phyloP scores from a whole-genome alignment of 2,329 filamentous ascomycete genomes.

The Rhinocladiella mackenziei region DNA sequence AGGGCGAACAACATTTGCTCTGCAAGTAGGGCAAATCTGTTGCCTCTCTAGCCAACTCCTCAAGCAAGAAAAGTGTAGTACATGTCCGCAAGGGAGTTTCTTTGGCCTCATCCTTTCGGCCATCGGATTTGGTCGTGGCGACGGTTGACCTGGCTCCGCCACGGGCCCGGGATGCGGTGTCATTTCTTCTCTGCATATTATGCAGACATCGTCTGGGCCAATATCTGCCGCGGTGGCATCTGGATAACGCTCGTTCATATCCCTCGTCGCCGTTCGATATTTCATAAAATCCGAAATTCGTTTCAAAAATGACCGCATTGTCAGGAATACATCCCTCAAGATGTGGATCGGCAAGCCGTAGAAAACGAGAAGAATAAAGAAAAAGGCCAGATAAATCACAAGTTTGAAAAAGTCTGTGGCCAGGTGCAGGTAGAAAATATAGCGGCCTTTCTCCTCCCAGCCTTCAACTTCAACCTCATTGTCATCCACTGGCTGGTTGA shows the following conservation, averaged over 20 bases:
- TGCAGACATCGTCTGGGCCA: constrained; percentile 83
- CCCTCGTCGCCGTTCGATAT: constrained; percentile 84
- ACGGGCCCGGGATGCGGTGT: constrained; percentile 63
- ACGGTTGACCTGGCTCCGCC: constrained; percentile 36
- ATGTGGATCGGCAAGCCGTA: constrained; percentile 97
- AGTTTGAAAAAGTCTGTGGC: constrained; percentile 87
- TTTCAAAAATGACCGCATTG: constrained; percentile 84
- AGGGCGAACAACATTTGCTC: constrained; percentile 71
- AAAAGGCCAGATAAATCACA: constrained; percentile 83
- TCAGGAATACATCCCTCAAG: constrained; percentile 91
- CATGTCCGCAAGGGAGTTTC: constrained; percentile 93
- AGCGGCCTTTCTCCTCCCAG: constrained; percentile 94
- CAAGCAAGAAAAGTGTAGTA: constrained; percentile 88
- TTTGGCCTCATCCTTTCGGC: constrained; percentile 85
- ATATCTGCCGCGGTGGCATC: constrained; percentile 88
- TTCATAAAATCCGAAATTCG: constrained; percentile 81
- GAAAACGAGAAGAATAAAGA: constrained; percentile 86
- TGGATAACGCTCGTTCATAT: constrained; percentile 87
- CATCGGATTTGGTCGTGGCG: constrained; percentile 40
- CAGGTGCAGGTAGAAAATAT: constrained; percentile 83
- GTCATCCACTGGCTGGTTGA: constrained; percentile 66
- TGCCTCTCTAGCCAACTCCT: constrained; percentile 97
- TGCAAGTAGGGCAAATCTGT: constrained; percentile 93
- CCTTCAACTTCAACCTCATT: constrained; percentile 93
- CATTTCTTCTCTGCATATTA: constrained; percentile 97